Evolutionary conservation across 148 eudicot species (phyloP), one percentile per base, ranked within the genome.

Genomic region (Persicaria tinctoria): DNA sequence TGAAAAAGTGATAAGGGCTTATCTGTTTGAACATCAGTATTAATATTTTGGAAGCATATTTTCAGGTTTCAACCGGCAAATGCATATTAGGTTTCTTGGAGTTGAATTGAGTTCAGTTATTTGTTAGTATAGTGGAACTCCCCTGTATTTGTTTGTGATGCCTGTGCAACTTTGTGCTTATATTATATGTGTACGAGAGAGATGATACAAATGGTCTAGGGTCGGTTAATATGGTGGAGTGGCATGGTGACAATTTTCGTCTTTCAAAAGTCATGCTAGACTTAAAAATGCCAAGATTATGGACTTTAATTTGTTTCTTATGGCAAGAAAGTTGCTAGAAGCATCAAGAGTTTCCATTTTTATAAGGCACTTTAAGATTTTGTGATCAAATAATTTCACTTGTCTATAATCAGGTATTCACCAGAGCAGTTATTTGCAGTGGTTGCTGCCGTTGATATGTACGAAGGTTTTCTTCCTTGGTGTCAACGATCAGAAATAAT

Each of bases 361-460:
- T 41, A 27, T 41, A 3, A 0, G 17, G 6, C 70, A 66, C 16
- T 63, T 4, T 27, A 45, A 63, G 68, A 32, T 66, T 66, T 13
- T 13, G 70, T 44, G 47, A 66, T 5, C 48, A 66, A 41, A 41
- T 44, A 66, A 41, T 27, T 41, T 41, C 1, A 32, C 32, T 63
- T 32, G 68, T 32, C 18, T 38, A 66, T 66, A 47, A 41, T 81
- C 70, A 94, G 98, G 80, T 94, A 94, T 75, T 88, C 97, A 53
- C 98, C 95, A 11, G 98, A 94, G 81, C 95, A 94, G 82, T 77
- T 94, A 75, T 91, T 76, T 87, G 88, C 91, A 55, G 98, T 94
- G 83, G 97, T 94, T 85, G 97, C 91, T 82, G 96, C 89, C 83
- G 98, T 94, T 74, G 98, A 94, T 82, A 73, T 91, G 83, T 94